Evolutionary conservation across 257 asterid genomes (phyloP), one percentile per base, ranked within the genome.

Genomic region (Striga asiatica): DNA sequence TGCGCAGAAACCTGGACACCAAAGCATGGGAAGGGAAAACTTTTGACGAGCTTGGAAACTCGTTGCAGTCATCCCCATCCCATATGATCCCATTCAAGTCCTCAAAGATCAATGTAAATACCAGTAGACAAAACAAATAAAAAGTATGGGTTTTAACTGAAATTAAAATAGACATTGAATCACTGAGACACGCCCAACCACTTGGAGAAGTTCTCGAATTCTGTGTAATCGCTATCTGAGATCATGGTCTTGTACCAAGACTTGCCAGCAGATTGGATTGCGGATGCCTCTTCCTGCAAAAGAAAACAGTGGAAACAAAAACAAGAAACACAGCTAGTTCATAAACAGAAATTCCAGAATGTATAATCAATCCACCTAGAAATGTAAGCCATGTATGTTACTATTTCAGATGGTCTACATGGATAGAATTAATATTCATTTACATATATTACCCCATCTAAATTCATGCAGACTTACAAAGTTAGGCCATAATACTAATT

Each of bases 241-340:
- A 89, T 81, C 95, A 89, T 89, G 0, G 95, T 83, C 80, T 85
- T 83, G 81, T 77, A 89, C 97, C 97, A 89, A 0, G 73, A 19
- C 61, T 68, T 77, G 65, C 93, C 64, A 1, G 95, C 91, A 0
- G 81, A 71, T 62, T 75, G 74, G 42, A 81, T 75, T 1, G 86
- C 79, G 6, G 80, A 14, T 16, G 94, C 85, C 66, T 85, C 95
- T 85, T 83, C 97, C 97, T 89, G 47, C 45, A 58, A 29, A 3
- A 1, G 47, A 12, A 0, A 3, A 10, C 6, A 38, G 14, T 38
- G 46, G 20, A 39, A 16, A 39, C 14, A 2, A 39, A 39, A 6
- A 13, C 16, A 39, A 1, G 5, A 17, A 39, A 0, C 18, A 16
- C 13, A 20, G 20, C 7, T 12, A 39, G 20, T 39, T 3, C 20